phyloP scores from a whole-genome alignment of 306 rosid species.

The Citrullus colocynthis region DNA sequence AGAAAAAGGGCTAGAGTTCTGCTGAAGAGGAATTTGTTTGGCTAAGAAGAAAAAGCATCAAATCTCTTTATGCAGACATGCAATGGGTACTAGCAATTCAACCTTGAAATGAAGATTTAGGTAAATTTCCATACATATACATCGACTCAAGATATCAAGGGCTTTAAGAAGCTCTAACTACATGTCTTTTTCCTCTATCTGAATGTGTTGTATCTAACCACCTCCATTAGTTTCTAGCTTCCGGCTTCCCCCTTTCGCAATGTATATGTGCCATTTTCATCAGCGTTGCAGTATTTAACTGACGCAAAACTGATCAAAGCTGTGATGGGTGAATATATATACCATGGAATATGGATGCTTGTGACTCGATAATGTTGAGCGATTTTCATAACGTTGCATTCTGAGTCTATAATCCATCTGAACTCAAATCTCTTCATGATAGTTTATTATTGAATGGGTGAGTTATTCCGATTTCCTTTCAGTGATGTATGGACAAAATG shows the following conservation, averaged over 20 bases:
- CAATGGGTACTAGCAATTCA: neutral
- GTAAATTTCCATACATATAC: neutral
- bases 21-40: conserved; percentile 13
- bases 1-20: conserved; percentile 17
- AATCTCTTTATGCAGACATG: neutral
- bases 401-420: neutral
- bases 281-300: neutral
- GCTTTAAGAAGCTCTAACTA: neutral
- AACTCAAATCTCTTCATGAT: neutral
- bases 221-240: neutral
- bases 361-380: neutral
- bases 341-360: neutral
- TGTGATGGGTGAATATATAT: neutral
- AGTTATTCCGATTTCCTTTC: neutral
- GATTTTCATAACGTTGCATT: neutral
- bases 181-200: neutral
- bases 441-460: neutral
- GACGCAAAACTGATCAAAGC: neutral
- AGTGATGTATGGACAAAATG: neutral
- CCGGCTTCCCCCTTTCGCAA: neutral
- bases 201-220: conserved; percentile 1
- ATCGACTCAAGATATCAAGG: neutral
- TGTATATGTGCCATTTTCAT: neutral
- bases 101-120: neutral
- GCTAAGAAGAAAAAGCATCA: neutral